A percentile compares a stretch with the other conserved stretches of the same genome.
Conservation (phyloP, 805 yeast genomes). For the Wickerhamiella azymoides region DNA sequence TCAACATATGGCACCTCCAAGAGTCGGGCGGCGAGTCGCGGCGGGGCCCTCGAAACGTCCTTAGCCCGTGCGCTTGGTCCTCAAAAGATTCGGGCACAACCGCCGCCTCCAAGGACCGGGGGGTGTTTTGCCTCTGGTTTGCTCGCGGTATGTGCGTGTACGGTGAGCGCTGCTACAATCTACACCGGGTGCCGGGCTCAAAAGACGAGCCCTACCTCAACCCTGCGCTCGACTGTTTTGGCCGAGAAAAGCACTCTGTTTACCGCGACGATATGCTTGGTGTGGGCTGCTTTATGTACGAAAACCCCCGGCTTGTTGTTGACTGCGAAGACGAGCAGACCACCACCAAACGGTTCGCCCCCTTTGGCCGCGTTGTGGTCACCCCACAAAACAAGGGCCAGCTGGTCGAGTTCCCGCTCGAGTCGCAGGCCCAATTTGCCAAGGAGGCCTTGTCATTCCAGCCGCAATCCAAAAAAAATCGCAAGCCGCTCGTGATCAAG, state of each 20-base stretch:
- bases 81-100: slow-evolving; percentile 3
- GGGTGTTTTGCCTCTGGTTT: slow-evolving; percentile 60
- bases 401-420: slow-evolving; percentile 57
- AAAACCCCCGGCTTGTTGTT: slow-evolving; percentile 65
- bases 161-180: slow-evolving; percentile 61
- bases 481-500: background rate
- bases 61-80: slow-evolving; percentile 2
- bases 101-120: slow-evolving; percentile 2
- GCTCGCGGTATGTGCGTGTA: slow-evolving; percentile 78
- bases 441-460: slow-evolving; percentile 90
- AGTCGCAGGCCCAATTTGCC: slow-evolving; percentile 80
- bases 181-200: slow-evolving; percentile 58
- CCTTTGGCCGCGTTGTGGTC: slow-evolving; percentile 65
- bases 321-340: slow-evolving; percentile 33
- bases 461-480: background rate
- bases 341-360: slow-evolving; percentile 32
- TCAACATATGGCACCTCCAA: slow-evolving; percentile 7
- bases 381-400: slow-evolving; percentile 42
- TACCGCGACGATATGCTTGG: slow-evolving; percentile 93
- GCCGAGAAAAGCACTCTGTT: slow-evolving; percentile 69
- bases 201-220: slow-evolving; percentile 38
- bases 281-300: slow-evolving; percentile 59
- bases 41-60: background rate
- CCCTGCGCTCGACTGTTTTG: slow-evolving; percentile 76
- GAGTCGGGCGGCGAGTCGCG: slow-evolving; percentile 6